These are phyloP conservation scores for Ramaria rubella DNA, from an alignment of 768 basidiomycete species.

Conservation along the genomic window DNA sequence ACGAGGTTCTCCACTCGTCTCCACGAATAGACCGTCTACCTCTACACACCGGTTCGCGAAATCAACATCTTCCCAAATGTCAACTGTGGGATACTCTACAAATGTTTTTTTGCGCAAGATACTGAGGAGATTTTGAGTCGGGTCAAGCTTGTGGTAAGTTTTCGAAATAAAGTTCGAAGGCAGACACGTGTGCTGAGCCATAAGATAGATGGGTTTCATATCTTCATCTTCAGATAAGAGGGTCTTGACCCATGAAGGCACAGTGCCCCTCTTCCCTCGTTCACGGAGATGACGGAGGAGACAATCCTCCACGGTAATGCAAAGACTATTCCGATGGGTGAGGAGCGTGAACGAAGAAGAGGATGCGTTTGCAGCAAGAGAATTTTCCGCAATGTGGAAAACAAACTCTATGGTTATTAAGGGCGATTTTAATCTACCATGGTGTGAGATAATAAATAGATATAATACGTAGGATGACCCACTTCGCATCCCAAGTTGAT, in stretches of 20 bases:
- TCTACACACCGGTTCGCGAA: slow-evolving; percentile 61
- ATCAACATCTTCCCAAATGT: slow-evolving; percentile 56
- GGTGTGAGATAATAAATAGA: slow-evolving; percentile 8
- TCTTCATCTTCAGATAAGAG: slow-evolving; percentile 49
- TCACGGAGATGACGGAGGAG: slow-evolving; percentile 43
- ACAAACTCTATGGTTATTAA: slow-evolving; percentile 69
- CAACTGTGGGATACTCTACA: slow-evolving; percentile 79
- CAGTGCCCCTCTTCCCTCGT: slow-evolving; percentile 34
- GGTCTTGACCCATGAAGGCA: slow-evolving; percentile 50
- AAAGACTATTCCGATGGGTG: slow-evolving; percentile 57
- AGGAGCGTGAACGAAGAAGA: slow-evolving; percentile 42
- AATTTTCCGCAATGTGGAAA: slow-evolving; percentile 49
- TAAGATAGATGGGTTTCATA: slow-evolving; percentile 51
- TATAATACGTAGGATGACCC: slow-evolving; percentile 21
- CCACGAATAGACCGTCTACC: slow-evolving; percentile 38
- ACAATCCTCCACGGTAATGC: slow-evolving; percentile 42
- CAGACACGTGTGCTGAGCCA: slow-evolving; percentile 29
- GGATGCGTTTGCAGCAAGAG: slow-evolving; percentile 33
- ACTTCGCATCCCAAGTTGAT: slow-evolving; percentile 81
- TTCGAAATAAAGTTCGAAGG: slow-evolving; percentile 1
- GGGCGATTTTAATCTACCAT: slow-evolving; percentile 54
- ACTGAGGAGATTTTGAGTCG: slow-evolving; percentile 37
- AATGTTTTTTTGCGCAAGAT: slow-evolving; percentile 58
- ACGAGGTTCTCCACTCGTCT: slow-evolving; percentile 22
- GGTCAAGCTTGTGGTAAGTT: slow-evolving; percentile 54